Evolutionary conservation across 2,329 filamentous ascomycete genomes (phyloP).

Genomic region (Saccharata proteae): DNA sequence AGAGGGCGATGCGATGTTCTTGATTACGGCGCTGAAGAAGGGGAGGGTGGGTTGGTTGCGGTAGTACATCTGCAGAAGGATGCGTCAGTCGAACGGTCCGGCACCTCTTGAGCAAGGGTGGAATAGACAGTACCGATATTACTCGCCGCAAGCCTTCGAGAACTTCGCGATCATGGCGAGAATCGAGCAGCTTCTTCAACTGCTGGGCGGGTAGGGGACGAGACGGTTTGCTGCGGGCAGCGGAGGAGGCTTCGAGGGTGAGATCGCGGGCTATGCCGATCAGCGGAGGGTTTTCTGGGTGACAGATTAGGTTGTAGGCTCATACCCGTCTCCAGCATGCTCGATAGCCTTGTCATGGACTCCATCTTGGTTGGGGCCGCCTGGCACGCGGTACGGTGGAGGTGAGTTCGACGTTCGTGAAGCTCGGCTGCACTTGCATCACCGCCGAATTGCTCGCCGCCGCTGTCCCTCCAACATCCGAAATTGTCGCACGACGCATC

Average conservation of each 20-base stretch:
- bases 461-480: too few species aligned
- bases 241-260: constrained; percentile 85
- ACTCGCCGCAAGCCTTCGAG: constrained; percentile 83
- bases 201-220: constrained; percentile 64
- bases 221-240: constrained; percentile 40
- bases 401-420: too few species aligned
- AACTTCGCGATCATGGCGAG: constrained; percentile 82
- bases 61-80: constrained; percentile 74
- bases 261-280: constrained; percentile 71
- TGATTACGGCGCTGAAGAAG: constrained; percentile 96
- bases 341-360: constrained; percentile 88
- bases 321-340: constrained; percentile 85
- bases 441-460: too few species aligned
- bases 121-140: constrained; percentile 53
- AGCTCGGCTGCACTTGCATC: too few species aligned
- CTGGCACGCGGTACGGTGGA: background rate
- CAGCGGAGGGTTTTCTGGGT: constrained; percentile 32
- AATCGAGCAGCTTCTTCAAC: constrained; percentile 90
- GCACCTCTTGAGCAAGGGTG: background rate
- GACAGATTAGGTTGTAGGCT: constrained; percentile 8
- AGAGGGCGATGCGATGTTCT: constrained; percentile 90
- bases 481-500: too few species aligned
- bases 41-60: constrained; percentile 73
- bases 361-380: constrained; percentile 56
- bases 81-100: background rate